A percentile compares a stretch with the other conserved stretches of the same genome.
These are phyloP conservation scores for Pichia sp. DNA, from an alignment of 1,139 yeast genomes.

Conservation along the genomic window DNA sequence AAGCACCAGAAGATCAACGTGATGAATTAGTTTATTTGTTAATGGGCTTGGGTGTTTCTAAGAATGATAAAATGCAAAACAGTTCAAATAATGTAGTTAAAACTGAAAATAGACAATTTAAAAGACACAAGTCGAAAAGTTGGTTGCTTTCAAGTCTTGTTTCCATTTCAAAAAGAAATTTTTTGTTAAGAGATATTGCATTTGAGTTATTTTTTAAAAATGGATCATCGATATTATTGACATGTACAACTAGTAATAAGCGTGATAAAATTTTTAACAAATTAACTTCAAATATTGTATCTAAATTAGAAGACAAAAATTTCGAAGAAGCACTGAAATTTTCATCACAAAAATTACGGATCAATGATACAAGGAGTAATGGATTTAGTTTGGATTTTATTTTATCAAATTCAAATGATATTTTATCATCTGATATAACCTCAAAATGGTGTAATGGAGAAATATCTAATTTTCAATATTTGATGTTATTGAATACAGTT, in stretches of 20 bases:
- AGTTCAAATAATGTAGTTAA: no score
- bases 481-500: conserved; percentile 69
- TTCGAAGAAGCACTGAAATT: conserved; percentile 46
- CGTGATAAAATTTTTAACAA: conserved; percentile 52
- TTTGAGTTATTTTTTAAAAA: conserved; percentile 67
- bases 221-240: conserved; percentile 61
- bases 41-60: conserved; percentile 28
- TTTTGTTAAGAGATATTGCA: conserved; percentile 70
- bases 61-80: no score
- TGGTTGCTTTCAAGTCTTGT: conserved; percentile 36
- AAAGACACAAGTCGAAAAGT: conserved; percentile 17
- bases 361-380: conserved; percentile 5
- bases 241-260: conserved; percentile 44
- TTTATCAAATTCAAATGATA: conserved; percentile 29
- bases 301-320: conserved; percentile 43
- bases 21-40: conserved; percentile 64
- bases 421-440: conserved; percentile 44
- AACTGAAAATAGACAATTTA: conserved; percentile 24
- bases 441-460: conserved; percentile 69
- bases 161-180: conserved; percentile 65
- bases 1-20: conserved; percentile 52
- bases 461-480: conserved; percentile 72
- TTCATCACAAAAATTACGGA: conserved; percentile 31
- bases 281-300: conserved; percentile 41
- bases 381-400: conserved; percentile 35